These are phyloP conservation scores for Heterobasidion irregulare DNA, from an alignment of 1,284 basidiomycete species.

Conservation along the genomic window DNA sequence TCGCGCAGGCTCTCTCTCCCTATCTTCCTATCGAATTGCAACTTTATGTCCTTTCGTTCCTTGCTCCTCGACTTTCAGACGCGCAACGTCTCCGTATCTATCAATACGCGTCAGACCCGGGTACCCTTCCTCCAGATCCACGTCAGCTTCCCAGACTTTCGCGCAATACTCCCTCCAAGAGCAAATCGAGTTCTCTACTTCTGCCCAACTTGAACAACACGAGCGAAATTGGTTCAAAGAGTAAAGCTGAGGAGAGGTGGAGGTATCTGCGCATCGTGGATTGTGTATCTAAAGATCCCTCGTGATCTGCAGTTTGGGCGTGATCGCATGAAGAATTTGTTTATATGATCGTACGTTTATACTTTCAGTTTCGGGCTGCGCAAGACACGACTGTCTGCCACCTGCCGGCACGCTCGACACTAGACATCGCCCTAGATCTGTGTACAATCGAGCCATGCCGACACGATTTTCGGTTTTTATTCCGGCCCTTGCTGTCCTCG, in stretches of 20 bases:
- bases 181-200: background rate
- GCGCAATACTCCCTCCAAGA: background rate
- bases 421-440: too few relatives aligned
- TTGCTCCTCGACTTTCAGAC: slow-evolving; percentile 49
- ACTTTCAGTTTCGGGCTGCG: too few relatives aligned
- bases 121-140: slow-evolving; percentile 47
- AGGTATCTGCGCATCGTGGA: background rate
- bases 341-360: too few relatives aligned
- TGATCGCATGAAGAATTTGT: too few relatives aligned
- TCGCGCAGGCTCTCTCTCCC: slow-evolving; percentile 13
- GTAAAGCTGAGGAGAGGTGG: background rate
- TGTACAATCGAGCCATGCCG: too few relatives aligned
- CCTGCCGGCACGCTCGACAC: too few relatives aligned
- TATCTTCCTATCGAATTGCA: slow-evolving; percentile 53
- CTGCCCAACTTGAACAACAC: background rate
- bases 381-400: too few relatives aligned
- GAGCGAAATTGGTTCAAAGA: background rate
- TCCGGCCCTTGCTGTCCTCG: too few relatives aligned
- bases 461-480: too few relatives aligned
- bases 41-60: slow-evolving; percentile 45
- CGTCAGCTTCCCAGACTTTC: slow-evolving; percentile 20
- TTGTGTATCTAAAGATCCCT: background rate
- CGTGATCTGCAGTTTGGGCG: too few relatives aligned
- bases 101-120: slow-evolving; percentile 39
- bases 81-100: slow-evolving; percentile 49